Evolutionary conservation across 116 monocot species (phyloP).

Genomic region (Dioscorea cayenensis): DNA sequence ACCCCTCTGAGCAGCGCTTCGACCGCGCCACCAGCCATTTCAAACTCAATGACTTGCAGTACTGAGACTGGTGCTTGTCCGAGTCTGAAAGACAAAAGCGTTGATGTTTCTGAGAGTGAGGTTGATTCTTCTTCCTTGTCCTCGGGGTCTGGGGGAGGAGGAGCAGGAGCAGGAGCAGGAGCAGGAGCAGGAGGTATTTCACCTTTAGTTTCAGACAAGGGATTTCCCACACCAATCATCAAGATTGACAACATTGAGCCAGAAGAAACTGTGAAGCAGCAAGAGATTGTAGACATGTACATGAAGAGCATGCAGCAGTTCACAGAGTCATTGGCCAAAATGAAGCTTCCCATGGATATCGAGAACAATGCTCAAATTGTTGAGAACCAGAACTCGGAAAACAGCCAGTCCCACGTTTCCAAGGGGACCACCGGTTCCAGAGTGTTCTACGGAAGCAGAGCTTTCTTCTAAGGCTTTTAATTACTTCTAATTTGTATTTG

Average conservation of each 20-base stretch:
- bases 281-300: constrained; percentile 50
- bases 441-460: constrained; percentile 50
- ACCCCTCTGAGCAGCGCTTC: too few relatives aligned
- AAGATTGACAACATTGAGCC: constrained; percentile 20
- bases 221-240: too few relatives aligned
- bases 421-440: constrained; percentile 17
- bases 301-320: constrained; percentile 62
- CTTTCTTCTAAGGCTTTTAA: constrained; percentile 33
- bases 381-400: background rate
- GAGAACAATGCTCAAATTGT: constrained; percentile 15
- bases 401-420: constrained; percentile 1
- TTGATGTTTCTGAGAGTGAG: too few relatives aligned
- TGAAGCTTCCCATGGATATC: constrained; percentile 44
- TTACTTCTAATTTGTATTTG: too few relatives aligned
- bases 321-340: constrained; percentile 44
- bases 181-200: background rate
- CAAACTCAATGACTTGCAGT: too few relatives aligned
- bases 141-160: too few relatives aligned
- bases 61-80: too few relatives aligned
- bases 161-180: background rate
- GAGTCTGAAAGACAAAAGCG: too few relatives aligned
- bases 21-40: too few relatives aligned
- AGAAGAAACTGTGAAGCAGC: constrained; percentile 25
- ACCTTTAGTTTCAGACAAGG: background rate
- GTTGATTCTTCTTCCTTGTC: too few relatives aligned